Conservation (phyloP, 192 early-diverging fungal species). For the Coemansia sp. region DNA sequence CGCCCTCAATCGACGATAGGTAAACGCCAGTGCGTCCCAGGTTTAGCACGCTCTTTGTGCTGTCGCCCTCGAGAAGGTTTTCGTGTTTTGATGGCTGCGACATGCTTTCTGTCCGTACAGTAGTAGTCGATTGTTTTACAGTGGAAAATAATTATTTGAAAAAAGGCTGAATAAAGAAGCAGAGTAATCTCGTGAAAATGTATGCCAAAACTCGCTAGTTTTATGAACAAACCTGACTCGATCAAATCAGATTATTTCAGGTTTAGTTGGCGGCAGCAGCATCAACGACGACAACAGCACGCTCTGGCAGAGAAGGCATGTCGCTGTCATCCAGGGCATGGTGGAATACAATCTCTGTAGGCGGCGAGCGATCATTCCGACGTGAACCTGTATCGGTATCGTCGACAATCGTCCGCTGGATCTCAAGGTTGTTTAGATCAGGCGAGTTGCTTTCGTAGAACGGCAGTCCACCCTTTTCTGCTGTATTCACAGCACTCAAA, state of each 20-base stretch:
- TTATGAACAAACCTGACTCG: no score
- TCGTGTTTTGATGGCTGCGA: slow-evolving; percentile 8
- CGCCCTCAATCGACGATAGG: slow-evolving; percentile 50
- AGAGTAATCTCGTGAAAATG: no score
- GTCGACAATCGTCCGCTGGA: background rate
- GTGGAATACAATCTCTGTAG: slow-evolving; percentile 1
- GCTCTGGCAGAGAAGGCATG: background rate
- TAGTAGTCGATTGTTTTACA: background rate
- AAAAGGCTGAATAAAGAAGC: no score
- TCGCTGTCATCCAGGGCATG: background rate
- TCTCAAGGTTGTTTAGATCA: background rate
- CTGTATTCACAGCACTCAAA: background rate
- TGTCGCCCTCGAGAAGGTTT: slow-evolving; percentile 36
- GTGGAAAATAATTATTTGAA: background rate
- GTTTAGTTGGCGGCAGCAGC: no score
- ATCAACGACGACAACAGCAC: background rate
- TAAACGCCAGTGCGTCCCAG: slow-evolving; percentile 53
- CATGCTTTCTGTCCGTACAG: slow-evolving; percentile 4
- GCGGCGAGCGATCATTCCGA: background rate
- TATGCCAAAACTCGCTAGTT: no score
- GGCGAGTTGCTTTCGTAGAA: background rate
- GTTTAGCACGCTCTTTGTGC: slow-evolving; percentile 48
- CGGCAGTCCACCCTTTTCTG: background rate
- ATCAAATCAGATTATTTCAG: no score
- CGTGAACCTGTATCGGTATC: background rate